These are phyloP conservation scores for Sisymbrium irio DNA, from an alignment of 345 rosid species.

Conservation along the genomic window DNA sequence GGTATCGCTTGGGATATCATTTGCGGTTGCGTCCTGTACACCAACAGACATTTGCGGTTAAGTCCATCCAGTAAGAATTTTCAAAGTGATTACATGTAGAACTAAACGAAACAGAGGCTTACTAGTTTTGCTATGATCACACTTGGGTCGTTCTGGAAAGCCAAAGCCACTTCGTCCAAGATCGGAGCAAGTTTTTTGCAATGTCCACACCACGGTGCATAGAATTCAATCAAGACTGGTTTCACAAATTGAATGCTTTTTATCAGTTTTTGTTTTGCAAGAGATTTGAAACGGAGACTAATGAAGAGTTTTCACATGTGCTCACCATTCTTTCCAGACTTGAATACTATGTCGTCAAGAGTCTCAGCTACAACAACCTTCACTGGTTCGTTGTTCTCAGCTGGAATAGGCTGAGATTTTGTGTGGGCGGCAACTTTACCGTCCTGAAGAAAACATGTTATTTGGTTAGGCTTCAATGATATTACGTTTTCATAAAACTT, in stretches of 20 bases:
- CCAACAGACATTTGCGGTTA: background rate
- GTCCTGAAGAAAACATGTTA: constrained; percentile 56
- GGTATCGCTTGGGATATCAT: constrained; percentile 60
- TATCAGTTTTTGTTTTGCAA: constrained; percentile 4
- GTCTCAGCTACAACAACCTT: constrained; percentile 93
- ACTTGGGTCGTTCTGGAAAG: constrained; percentile 55
- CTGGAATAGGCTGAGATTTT: constrained; percentile 92
- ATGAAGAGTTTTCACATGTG: background rate
- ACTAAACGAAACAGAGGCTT: constrained; percentile 28
- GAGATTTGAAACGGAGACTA: background rate
- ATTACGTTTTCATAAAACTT: background rate
- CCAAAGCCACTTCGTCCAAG: constrained; percentile 86
- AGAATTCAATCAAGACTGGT: constrained; percentile 80
- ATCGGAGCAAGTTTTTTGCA: constrained; percentile 90
- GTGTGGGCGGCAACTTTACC: constrained; percentile 62
- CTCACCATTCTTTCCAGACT: constrained; percentile 87
- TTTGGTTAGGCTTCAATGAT: background rate
- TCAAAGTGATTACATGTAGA: background rate
- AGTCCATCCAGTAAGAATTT: background rate
- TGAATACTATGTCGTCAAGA: constrained; percentile 65
- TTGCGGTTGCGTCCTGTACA: constrained; percentile 81
- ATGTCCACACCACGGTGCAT: constrained; percentile 99
- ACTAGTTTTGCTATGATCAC: constrained; percentile 81
- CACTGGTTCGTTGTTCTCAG: constrained; percentile 77
- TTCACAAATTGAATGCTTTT: background rate